phyloP scores from a whole-genome alignment of 768 basidiomycete species.

The Hysterangium stoloniferum region DNA sequence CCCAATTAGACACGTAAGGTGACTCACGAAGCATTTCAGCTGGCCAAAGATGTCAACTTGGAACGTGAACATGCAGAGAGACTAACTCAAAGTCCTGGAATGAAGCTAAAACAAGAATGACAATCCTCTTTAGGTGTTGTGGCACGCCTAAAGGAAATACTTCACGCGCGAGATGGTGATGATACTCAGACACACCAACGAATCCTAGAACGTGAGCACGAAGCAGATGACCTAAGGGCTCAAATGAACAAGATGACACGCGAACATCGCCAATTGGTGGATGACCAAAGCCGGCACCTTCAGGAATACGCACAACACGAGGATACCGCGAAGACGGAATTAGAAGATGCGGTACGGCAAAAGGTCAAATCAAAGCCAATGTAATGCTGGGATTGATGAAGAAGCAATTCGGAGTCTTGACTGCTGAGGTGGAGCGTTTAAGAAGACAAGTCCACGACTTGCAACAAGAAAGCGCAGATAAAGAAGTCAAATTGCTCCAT shows the following conservation, averaged over 20 bases:
- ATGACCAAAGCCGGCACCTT: conserved; percentile 31
- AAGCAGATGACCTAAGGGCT: conserved; percentile 45
- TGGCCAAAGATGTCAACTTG: conserved; percentile 42
- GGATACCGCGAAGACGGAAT: conserved; percentile 34
- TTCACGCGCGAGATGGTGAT: conserved; percentile 51
- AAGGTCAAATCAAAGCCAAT: conserved; percentile 50
- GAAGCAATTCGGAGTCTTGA: conserved; percentile 42
- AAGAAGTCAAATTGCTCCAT: conserved; percentile 73
- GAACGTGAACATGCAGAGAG: conserved; percentile 37
- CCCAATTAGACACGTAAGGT: conserved; percentile 31
- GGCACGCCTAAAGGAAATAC: conserved; percentile 45
- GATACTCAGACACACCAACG: conserved; percentile 39
- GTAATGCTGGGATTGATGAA: conserved; percentile 39
- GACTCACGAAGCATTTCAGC: conserved; percentile 25
- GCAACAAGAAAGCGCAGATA: conserved; percentile 75
- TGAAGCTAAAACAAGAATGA: conserved; percentile 43
- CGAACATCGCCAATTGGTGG: conserved; percentile 42
- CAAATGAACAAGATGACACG: conserved; percentile 47
- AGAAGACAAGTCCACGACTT: conserved; percentile 58
- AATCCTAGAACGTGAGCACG: conserved; percentile 40
- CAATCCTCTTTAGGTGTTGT: conserved; percentile 46
- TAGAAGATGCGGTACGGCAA: conserved; percentile 43
- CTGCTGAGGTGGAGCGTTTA: conserved; percentile 52
- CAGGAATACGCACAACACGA: conserved; percentile 41
- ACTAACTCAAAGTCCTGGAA: conserved; percentile 49